Base-by-base conservation (phyloP, 345 rosid genomes). In the Bretschneidera sinensis region DNA sequence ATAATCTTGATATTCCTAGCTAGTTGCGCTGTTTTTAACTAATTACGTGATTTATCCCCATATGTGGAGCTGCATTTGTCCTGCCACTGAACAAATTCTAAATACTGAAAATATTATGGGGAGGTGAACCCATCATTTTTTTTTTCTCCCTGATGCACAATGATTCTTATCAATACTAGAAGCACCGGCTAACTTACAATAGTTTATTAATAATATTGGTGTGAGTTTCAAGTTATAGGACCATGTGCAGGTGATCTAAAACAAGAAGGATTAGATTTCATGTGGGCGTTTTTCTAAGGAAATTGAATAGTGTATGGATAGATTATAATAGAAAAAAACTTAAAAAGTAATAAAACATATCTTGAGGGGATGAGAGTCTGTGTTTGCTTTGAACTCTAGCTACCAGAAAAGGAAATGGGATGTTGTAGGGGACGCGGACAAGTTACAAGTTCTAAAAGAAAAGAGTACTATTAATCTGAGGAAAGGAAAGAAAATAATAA, bases 231-330 rank as follows among this genome's bases (percentile, higher is more conserved):
- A 76, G 50, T 56, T 60, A 57, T 48, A 64, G 65, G 74, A 60
- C 64, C 83, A 63, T 66, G 77, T 78, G 89, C 91, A 76, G 75
- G 84, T 74, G 82, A 73, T 69, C 69, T 67, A 68, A 55, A 73
- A 62, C 61, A 67, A 67, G 24, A 33, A 61, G 75, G 92, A 81
- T 86, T 78, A 76, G 79, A 80, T 75, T 73, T 89, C 91, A 79
- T 76, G 81, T 65, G 87, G 77, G 72, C 54, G 54, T 67, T 43
- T 69, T 28, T 43, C n/a, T n/a, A 24, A 47, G 65, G 67, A 72
- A 52, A 73, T 67, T 43, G 75, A 65, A 82, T 51, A 53, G 64
- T 65, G 48, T 51, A 65, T 72, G 74, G 78, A 74, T 60, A 68
- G 66, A 51, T 16, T 62, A 62, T 35, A 50, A 31, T 33, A 52